A percentile compares a stretch with the other conserved stretches of the same genome.
Evolutionary conservation across 805 yeast genomes (phyloP).

Genomic region (Barnettozyma populi): DNA sequence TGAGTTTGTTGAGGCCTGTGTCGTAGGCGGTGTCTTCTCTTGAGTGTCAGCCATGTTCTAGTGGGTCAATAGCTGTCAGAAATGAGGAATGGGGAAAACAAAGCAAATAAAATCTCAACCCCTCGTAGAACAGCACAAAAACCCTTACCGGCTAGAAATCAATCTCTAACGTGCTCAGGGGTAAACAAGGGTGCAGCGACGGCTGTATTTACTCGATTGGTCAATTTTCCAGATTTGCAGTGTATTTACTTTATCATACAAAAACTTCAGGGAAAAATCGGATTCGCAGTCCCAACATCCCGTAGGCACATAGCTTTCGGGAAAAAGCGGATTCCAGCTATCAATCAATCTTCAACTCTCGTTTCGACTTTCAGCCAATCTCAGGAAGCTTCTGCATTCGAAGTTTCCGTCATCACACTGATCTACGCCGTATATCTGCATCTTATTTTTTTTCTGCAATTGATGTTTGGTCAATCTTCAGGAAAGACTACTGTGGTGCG

Average conservation of each 20-base stretch:
- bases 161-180: background rate
- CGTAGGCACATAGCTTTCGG: background rate
- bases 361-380: too few species aligned
- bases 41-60: background rate
- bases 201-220: conserved; percentile 1
- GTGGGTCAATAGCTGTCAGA: background rate
- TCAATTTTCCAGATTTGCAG: background rate
- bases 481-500: too few species aligned
- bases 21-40: background rate
- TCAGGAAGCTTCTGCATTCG: too few species aligned
- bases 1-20: background rate
- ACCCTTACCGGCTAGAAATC: background rate
- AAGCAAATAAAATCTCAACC: background rate
- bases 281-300: background rate
- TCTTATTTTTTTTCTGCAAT: too few species aligned
- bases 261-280: conserved; percentile 3
- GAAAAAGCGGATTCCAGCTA: background rate
- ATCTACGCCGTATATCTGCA: too few species aligned
- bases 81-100: background rate
- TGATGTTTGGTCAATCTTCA: too few species aligned
- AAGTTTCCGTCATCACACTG: too few species aligned
- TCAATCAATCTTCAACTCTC: too few species aligned
- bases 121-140: background rate
- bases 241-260: background rate
- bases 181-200: background rate